Evolutionary conservation across 164 flowering plant genomes (phyloP).

Genomic region (Santalum album): DNA sequence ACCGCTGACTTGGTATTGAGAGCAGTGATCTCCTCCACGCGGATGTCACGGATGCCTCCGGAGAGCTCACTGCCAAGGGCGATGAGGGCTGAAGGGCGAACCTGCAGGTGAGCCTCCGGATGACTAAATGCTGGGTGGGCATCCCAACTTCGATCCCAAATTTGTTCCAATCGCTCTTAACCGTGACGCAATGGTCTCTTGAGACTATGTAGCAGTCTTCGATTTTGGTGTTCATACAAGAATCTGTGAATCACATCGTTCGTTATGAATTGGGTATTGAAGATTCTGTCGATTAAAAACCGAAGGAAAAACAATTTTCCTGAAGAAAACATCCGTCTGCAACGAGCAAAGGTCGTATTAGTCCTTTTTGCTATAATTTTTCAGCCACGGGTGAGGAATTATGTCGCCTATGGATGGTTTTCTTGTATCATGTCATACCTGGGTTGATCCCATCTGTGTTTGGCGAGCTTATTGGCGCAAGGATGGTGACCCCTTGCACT

Average conservation of each 20-base stretch:
- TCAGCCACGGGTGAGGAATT: too few relatives aligned
- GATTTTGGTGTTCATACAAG: neutral
- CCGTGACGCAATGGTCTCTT: neutral
- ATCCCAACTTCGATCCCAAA: too few relatives aligned
- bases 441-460: conserved; percentile 1
- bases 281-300: too few relatives aligned
- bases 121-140: neutral
- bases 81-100: neutral
- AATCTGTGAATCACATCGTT: neutral
- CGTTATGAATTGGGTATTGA: too few relatives aligned
- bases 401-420: too few relatives aligned
- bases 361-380: too few relatives aligned
- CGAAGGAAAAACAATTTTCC: too few relatives aligned
- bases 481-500: neutral
- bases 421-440: too few relatives aligned
- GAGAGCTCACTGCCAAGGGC: neutral
- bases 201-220: neutral
- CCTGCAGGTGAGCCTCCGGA: neutral
- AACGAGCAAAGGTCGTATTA: too few relatives aligned
- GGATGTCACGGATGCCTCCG: neutral
- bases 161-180: too few relatives aligned
- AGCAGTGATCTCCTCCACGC: neutral
- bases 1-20: neutral
- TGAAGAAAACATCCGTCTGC: too few relatives aligned
- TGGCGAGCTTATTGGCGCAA: neutral